Percentiles rank a stretch among this genome's conserved stretches.
These are phyloP conservation scores for Rutstroemia sp. DNA, from an alignment of 2,329 filamentous ascomycete genomes.

Conservation along the genomic window DNA sequence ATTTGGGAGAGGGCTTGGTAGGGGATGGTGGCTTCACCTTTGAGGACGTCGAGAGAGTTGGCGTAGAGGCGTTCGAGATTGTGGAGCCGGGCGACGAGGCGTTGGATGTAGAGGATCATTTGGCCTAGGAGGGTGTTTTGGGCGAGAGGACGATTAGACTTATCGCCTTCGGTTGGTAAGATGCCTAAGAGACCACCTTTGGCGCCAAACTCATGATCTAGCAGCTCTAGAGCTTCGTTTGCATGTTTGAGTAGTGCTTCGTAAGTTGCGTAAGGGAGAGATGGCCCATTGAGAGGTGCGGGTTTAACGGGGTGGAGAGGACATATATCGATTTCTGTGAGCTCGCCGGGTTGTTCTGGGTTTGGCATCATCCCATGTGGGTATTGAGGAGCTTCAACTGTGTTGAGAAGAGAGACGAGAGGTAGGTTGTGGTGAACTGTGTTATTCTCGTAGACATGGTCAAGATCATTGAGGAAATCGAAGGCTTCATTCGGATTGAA, in stretches of 20 bases:
- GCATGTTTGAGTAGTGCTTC: conserved; percentile 45
- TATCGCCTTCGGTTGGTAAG: conserved; percentile 37
- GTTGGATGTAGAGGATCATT: conserved; percentile 46
- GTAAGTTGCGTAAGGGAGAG: conserved; percentile 23
- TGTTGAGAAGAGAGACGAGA: conserved; percentile 22
- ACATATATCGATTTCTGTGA: conserved; percentile 18
- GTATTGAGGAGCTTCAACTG: conserved; percentile 9
- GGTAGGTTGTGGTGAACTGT: conserved; percentile 20
- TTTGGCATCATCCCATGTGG: conserved; percentile 2
- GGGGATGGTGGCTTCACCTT: conserved; percentile 43
- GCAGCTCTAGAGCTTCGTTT: conserved; percentile 50
- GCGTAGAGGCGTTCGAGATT: conserved; percentile 48
- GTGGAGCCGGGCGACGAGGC: conserved; percentile 46
- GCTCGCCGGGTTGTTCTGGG: not conserved
- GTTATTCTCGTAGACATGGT: conserved; percentile 34
- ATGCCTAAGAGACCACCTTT: conserved; percentile 49
- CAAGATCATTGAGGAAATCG: conserved; percentile 49
- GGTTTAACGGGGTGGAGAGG: conserved; percentile 17
- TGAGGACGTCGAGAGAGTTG: conserved; percentile 42
- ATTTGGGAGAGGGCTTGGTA: conserved; percentile 43
- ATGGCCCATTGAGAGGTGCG: conserved; percentile 6
- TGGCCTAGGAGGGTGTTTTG: conserved; percentile 49
- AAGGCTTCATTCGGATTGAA: conserved; percentile 38
- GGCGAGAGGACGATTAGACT: conserved; percentile 35
- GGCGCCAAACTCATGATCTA: conserved; percentile 50